Evolutionary conservation across 2,329 filamentous ascomycete genomes (phyloP).

Genomic region (Sphaerostilbella broomeana): DNA sequence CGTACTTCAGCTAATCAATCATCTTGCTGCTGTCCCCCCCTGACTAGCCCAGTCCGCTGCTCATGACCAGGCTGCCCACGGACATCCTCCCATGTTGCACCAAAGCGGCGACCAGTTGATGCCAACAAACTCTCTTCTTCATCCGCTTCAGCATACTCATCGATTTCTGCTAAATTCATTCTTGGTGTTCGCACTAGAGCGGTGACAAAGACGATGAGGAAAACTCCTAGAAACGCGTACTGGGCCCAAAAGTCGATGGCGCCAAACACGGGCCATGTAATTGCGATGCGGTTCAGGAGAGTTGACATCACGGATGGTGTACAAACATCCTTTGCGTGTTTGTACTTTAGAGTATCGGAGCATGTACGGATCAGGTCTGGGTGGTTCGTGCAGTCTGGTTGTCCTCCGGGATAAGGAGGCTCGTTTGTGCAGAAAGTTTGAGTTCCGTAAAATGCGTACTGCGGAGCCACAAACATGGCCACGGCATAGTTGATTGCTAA

Average conservation of each 20-base stretch:
- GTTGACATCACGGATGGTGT: slow-evolving; percentile 87
- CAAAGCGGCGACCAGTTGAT: slow-evolving; percentile 72
- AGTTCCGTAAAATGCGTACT: slow-evolving; percentile 89
- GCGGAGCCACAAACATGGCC: slow-evolving; percentile 88
- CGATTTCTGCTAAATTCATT: slow-evolving; percentile 68
- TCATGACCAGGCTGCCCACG: slow-evolving; percentile 44
- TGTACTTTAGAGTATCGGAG: slow-evolving; percentile 65
- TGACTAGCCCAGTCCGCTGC: background rate
- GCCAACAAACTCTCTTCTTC: slow-evolving; percentile 91
- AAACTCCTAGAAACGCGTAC: slow-evolving; percentile 81
- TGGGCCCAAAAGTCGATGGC: slow-evolving; percentile 94
- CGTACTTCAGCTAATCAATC: background rate
- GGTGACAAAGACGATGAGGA: slow-evolving; percentile 72
- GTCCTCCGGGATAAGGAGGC: slow-evolving; percentile 52
- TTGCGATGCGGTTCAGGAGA: slow-evolving; percentile 83
- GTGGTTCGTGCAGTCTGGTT: slow-evolving; percentile 69
- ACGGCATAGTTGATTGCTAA: slow-evolving; percentile 89
- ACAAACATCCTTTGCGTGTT: slow-evolving; percentile 72
- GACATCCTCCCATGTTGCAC: slow-evolving; percentile 84
- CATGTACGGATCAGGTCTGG: slow-evolving; percentile 71
- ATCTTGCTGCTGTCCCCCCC: slow-evolving; percentile 2
- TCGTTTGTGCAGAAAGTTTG: slow-evolving; percentile 86
- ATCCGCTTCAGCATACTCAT: slow-evolving; percentile 83
- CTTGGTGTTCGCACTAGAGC: slow-evolving; percentile 74
- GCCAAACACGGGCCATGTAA: slow-evolving; percentile 95